Percentiles rank a stretch among this genome's conserved stretches.
phyloP scores from a whole-genome alignment of 2,329 filamentous ascomycete species.

The Annulohypoxylon truncatum region DNA sequence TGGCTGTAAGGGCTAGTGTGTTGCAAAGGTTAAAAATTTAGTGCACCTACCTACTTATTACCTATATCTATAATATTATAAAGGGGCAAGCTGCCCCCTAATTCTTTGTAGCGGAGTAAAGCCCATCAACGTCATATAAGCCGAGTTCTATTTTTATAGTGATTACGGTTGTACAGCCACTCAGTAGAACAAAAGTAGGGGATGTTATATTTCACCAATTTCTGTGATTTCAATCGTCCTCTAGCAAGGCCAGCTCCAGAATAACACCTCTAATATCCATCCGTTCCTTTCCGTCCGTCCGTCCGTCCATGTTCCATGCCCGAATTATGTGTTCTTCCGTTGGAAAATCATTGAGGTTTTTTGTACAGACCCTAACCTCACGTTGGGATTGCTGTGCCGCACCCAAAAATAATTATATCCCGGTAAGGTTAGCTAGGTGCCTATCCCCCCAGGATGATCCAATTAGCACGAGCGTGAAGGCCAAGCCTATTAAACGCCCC shows the following conservation, averaged over 20 bases:
- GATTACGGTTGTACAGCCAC: slow-evolving; percentile 14
- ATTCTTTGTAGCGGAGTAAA: not conserved
- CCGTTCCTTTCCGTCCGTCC: not conserved
- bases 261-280: slow-evolving; percentile 33
- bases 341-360: slow-evolving; percentile 1
- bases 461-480: slow-evolving; percentile 17
- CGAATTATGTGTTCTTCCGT: slow-evolving; percentile 15
- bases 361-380: not conserved
- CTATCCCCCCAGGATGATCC: slow-evolving; percentile 5
- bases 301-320: not conserved
- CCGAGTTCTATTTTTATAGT: slow-evolving; percentile 22
- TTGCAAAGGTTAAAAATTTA: not conserved
- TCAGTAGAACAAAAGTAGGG: slow-evolving; percentile 23
- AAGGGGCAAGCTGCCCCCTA: not conserved
- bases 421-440: slow-evolving; percentile 1
- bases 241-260: slow-evolving; percentile 34
- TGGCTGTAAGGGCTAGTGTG: not conserved
- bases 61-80: not conserved
- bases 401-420: slow-evolving; percentile 28
- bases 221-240: slow-evolving; percentile 25
- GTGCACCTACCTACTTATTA: not conserved
- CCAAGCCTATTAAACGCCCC: slow-evolving; percentile 23
- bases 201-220: slow-evolving; percentile 8
- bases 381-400: slow-evolving; percentile 6
- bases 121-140: slow-evolving; percentile 2